Conservation (phyloP, 345 rosid species). For the Eucalyptus victrix region DNA sequence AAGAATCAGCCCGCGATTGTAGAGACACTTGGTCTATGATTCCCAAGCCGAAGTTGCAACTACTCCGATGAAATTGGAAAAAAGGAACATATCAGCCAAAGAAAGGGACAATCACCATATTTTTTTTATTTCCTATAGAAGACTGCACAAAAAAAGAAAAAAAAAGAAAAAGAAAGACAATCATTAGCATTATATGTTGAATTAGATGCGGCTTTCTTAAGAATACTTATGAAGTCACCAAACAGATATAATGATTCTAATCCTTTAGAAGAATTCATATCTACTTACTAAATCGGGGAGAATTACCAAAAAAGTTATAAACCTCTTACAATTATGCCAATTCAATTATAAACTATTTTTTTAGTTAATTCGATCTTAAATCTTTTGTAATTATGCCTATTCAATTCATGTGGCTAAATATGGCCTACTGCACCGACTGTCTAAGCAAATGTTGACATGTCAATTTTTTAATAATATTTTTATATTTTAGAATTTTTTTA, state of each 20-base stretch:
- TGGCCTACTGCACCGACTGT: fast-evolving
- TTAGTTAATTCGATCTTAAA: too few relatives aligned
- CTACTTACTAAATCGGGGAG: fast-evolving
- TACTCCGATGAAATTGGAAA: neutral
- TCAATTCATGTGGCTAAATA: too few relatives aligned
- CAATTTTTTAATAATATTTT: too few relatives aligned
- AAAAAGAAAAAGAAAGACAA: neutral
- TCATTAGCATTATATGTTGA: neutral
- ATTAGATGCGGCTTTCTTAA: neutral
- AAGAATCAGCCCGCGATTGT: neutral
- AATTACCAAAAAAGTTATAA: too few relatives aligned
- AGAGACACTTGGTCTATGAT: neutral
- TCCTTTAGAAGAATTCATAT: neutral
- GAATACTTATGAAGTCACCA: neutral
- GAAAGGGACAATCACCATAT: neutral
- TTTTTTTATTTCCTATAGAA: neutral
- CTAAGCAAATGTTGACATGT: fast-evolving
- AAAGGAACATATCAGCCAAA: neutral
- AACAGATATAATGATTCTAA: neutral
- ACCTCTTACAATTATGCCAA: fast-evolving
- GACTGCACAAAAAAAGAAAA: neutral
- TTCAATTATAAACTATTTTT: too few relatives aligned
- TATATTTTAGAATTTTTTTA: too few relatives aligned
- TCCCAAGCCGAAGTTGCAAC: neutral
- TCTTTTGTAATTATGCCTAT: too few relatives aligned